These are phyloP conservation scores for Saccharomycopsis synnaedendra DNA, from an alignment of 805 yeast genomes.

Conservation along the genomic window DNA sequence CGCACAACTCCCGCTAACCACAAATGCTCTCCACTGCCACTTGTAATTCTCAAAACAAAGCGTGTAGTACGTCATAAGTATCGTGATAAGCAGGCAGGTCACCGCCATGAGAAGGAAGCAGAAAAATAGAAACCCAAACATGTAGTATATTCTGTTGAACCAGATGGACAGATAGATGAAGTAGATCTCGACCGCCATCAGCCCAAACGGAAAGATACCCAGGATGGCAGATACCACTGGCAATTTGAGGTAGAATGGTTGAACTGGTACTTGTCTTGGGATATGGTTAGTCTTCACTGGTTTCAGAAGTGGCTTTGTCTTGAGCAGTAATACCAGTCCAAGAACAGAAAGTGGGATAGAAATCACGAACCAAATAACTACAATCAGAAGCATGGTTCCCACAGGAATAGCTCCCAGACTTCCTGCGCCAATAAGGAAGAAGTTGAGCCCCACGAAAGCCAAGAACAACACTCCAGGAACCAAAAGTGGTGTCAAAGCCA, in stretches of 20 bases:
- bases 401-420: constrained; percentile 94
- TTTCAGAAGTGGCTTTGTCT: constrained; percentile 37
- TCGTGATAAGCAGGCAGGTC: constrained; percentile 72
- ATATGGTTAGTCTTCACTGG: constrained; percentile 93
- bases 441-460: constrained; percentile 59
- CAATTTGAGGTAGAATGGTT: constrained; percentile 72
- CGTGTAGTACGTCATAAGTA: constrained; percentile 71
- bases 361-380: constrained; percentile 74
- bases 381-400: constrained; percentile 76
- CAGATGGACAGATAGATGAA: constrained; percentile 85
- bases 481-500: constrained; percentile 69
- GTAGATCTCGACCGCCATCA: constrained; percentile 90
- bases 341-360: constrained; percentile 75
- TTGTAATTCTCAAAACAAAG: constrained; percentile 85
- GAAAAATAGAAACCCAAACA: constrained; percentile 94
- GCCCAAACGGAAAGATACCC: constrained; percentile 90
- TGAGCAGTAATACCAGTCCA: constrained; percentile 76
- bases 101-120: constrained; percentile 74
- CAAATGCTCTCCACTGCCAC: constrained; percentile 95
- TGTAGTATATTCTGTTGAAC: constrained; percentile 88
- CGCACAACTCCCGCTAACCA: constrained; percentile 84
- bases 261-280: constrained; percentile 90
- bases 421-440: constrained; percentile 63
- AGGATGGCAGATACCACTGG: constrained; percentile 59
- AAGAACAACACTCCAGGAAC: constrained; percentile 74